Evolutionary conservation across 805 yeast genomes (phyloP), one percentile per base, ranked within the genome.

Genomic region (Wickerhamiella australiensis): DNA sequence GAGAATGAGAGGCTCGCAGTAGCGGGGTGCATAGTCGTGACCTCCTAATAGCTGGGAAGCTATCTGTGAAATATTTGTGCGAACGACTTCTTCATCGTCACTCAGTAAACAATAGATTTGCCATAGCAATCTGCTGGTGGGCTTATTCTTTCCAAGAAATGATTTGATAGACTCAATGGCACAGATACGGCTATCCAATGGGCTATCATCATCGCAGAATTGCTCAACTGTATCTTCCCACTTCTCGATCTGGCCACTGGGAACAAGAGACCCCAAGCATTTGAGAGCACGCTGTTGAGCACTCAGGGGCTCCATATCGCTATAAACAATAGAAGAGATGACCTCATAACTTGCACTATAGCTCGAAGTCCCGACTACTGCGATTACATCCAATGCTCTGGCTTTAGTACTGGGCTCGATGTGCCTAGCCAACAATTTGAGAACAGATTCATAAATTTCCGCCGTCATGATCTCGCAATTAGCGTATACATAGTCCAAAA

Each of bases 61-160:
- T 49, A 67, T 68, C 1, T 55, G 42, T 0, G 84, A 68, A 0
- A 84, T 74, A 2, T 56, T 15, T 1, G 64, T 62, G 50, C 94
- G 67, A 5, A 83, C 64, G 12, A 72, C 77, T 11, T 70, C 76
- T 56, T 82, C 90, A 57, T 85, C 94, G 62, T 85, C 95, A 31
- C 50, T 64, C 54, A 61, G 47, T 7, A 58, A 50, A 25, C 35
- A 22, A 40, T 55, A 53, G 25, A 65, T 52, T 7, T 46, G 31
- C 36, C 46, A 57, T 5, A 41, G 37, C 22, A 55, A 20, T 8
- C 37, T 18, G 31, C 42, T 46, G 12, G 42, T 42, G n/a, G 36
- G 44, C 18, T 36, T 18, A 5, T 44, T 11, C 48, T 35, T 2
- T 27, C 38, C 52, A 59, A 59, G 47, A 49, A 60, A 72, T 20